Conservation (phyloP, 2,329 filamentous ascomycete species). For the Fusarium longipes region DNA sequence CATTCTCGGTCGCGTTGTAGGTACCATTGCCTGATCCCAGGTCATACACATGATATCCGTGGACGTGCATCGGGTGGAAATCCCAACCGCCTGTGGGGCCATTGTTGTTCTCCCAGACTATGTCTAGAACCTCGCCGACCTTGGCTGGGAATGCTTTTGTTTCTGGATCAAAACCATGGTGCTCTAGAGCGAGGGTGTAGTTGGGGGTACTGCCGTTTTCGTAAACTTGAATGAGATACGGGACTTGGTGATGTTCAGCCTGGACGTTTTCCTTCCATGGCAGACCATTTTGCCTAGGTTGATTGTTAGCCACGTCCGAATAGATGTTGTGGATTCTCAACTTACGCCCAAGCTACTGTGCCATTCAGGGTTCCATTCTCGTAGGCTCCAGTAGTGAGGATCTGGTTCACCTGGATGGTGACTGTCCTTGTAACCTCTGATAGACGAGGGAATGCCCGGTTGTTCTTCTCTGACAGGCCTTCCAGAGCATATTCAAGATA, state of each 20-base stretch:
- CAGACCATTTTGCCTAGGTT: constrained; percentile 18
- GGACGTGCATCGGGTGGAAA: constrained; percentile 27
- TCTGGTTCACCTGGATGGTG: constrained; percentile 58
- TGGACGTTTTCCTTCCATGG: constrained; percentile 34
- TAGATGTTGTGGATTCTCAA: rapidly evolving
- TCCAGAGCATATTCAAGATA: constrained; percentile 59
- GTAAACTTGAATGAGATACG: constrained; percentile 33
- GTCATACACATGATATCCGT: constrained; percentile 30
- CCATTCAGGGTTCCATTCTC: constrained; percentile 30
- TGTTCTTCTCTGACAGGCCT: background rate
- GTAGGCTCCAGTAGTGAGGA: constrained; percentile 48
- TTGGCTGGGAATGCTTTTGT: constrained; percentile 63
- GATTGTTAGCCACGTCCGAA: background rate
- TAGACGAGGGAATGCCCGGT: constrained; percentile 51
- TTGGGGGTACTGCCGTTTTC: constrained; percentile 53
- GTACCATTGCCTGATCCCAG: constrained; percentile 24
- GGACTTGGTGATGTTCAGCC: constrained; percentile 22
- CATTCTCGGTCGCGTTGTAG: constrained; percentile 17
- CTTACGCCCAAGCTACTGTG: constrained; percentile 32
- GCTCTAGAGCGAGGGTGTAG: constrained; percentile 61
- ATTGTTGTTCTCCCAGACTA: constrained; percentile 60
- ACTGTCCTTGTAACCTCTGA: constrained; percentile 63
- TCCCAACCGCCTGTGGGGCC: constrained; percentile 47
- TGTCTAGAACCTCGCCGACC: constrained; percentile 67
- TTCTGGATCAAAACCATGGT: constrained; percentile 65